These are phyloP conservation scores for Boletus vermiculosoides DNA, from an alignment of 768 basidiomycete species.

Conservation along the genomic window DNA sequence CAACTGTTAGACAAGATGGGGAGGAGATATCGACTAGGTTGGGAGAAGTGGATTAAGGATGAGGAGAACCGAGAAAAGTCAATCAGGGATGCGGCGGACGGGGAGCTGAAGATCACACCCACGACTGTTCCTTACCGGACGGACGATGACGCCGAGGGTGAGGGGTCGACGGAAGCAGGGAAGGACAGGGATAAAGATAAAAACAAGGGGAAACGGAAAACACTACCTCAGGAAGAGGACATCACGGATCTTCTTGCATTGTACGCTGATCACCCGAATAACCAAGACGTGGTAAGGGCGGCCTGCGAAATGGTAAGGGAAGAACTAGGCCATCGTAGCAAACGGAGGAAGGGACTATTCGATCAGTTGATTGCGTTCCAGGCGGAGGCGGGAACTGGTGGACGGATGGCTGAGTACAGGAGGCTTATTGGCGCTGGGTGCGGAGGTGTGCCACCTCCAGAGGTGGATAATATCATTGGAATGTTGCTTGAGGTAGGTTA, in stretches of 20 bases:
- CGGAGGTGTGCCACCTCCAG: conserved; percentile 79
- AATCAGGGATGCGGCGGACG: conserved; percentile 62
- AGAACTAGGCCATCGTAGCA: conserved; percentile 64
- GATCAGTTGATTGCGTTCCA: conserved; percentile 77
- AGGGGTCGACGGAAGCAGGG: conserved; percentile 37
- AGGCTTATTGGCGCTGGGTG: conserved; percentile 87
- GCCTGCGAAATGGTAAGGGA: conserved; percentile 61
- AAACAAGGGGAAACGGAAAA: conserved; percentile 55
- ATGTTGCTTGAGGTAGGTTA: conserved; percentile 77
- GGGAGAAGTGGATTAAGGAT: conserved; percentile 90
- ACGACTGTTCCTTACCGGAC: conserved; percentile 46
- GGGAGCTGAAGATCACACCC: conserved; percentile 48
- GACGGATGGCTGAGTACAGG: conserved; percentile 86
- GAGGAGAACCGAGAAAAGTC: conserved; percentile 75
- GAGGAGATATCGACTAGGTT: conserved; percentile 77
- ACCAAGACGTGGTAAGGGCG: conserved; percentile 50
- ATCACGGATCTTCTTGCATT: conserved; percentile 62
- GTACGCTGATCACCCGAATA: conserved; percentile 55
- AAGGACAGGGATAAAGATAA: conserved; percentile 46
- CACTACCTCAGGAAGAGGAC: conserved; percentile 49
- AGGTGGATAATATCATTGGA: conserved; percentile 83
- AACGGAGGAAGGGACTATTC: conserved; percentile 69
- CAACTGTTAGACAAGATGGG: conserved; percentile 77
- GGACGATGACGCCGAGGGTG: conserved; percentile 46
- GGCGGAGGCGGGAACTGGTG: conserved; percentile 87